Conservation (phyloP, 225 moss, liverwort and hornwort genomes). For the Polytrichum commune region DNA sequence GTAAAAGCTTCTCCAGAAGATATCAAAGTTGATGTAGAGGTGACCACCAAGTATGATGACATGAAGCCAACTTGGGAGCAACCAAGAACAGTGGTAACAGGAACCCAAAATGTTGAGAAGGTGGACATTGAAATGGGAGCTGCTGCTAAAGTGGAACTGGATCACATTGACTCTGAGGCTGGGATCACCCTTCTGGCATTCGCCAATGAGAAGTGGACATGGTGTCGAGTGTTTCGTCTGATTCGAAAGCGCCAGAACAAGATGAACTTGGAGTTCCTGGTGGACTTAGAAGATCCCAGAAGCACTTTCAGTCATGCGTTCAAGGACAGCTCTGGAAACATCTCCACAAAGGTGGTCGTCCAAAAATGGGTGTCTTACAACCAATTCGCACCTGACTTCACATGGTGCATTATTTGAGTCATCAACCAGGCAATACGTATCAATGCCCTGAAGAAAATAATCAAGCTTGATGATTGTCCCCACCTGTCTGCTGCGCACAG, state of each 20-base stretch:
- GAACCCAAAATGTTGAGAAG: background rate
- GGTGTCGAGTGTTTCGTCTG: slow-evolving; percentile 24
- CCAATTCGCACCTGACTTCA: slow-evolving; percentile 32
- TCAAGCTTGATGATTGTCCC: no score
- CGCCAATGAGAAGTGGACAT: slow-evolving; percentile 3
- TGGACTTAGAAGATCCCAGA: slow-evolving; percentile 24
- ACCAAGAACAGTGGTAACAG: slow-evolving; percentile 13
- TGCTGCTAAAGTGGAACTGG: background rate
- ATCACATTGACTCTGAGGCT: background rate
- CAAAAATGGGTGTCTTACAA: slow-evolving; percentile 43
- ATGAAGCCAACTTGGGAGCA: slow-evolving; percentile 35
- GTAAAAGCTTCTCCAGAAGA: background rate
- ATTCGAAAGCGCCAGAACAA: slow-evolving; percentile 23
- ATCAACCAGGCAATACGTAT: background rate
- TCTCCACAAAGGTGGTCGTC: slow-evolving; percentile 20
- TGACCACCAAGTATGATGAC: slow-evolving; percentile 7
- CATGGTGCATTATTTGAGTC: slow-evolving; percentile 22
- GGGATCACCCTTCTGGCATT: no score
- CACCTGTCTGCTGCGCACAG: no score
- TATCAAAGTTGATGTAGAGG: slow-evolving; percentile 21
- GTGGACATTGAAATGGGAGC: background rate
- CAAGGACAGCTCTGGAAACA: slow-evolving; percentile 5
- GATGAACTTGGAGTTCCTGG: slow-evolving; percentile 16
- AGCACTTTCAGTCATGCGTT: background rate
- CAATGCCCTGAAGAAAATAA: background rate